Evolutionary conservation across 352 stramenopile genomes (phyloP).

Genomic region (Phytophthora hibernalis): DNA sequence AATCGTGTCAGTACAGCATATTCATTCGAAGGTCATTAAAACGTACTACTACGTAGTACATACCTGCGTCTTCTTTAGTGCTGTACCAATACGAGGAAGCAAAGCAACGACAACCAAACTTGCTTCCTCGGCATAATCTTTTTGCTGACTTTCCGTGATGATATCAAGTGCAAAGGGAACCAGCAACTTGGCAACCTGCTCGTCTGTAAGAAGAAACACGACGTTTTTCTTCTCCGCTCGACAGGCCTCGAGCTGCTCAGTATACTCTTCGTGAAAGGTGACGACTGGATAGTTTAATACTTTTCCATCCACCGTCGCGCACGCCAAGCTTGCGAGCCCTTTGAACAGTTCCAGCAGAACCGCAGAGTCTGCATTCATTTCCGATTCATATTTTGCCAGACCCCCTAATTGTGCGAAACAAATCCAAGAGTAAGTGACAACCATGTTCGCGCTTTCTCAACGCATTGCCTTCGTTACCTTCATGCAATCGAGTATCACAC

Average conservation of each 20-base stretch:
- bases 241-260: conserved; percentile 50
- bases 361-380: conserved; percentile 46
- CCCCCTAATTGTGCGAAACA: conserved; percentile 30
- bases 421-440: conserved; percentile 1
- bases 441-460: neutral
- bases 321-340: conserved; percentile 59
- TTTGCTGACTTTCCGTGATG: conserved; percentile 77
- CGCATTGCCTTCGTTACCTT: conserved; percentile 48
- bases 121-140: conserved; percentile 74
- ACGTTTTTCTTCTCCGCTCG: conserved; percentile 62
- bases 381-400: conserved; percentile 76
- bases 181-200: conserved; percentile 80
- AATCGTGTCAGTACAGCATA: conserved; percentile 2
- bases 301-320: conserved; percentile 76
- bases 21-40: neutral
- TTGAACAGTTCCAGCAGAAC: conserved; percentile 73
- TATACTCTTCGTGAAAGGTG: conserved; percentile 74
- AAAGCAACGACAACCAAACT: conserved; percentile 66
- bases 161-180: conserved; percentile 78
- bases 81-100: conserved; percentile 58
- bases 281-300: conserved; percentile 62
- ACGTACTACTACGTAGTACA: too few relatives aligned
- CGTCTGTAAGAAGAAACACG: conserved; percentile 75
- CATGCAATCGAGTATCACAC: conserved; percentile 71
- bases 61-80: conserved; percentile 84